Base-by-base conservation (phyloP, 805 yeast genomes). In the Ogataea nakhonphanomensis region DNA sequence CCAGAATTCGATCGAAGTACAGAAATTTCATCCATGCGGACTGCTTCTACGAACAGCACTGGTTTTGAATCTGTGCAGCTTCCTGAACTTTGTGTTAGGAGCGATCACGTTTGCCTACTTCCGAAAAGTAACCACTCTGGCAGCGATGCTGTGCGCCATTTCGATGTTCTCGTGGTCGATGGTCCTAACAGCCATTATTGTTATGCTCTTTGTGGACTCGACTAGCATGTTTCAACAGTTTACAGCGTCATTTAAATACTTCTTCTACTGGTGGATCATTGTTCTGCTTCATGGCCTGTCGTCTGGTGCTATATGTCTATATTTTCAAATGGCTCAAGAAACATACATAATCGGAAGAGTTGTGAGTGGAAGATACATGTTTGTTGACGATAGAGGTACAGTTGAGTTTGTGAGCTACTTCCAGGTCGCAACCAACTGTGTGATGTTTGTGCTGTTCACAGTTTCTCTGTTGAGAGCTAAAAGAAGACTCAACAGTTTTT, bases 201-300 rank as follows among this genome's bases (percentile, higher is more conserved):
- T 37, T 5, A 27, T 36, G 22, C 29, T 40, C 23, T 38, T 30
- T 24, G 33, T 44, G 21, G 48, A 44, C 27, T 28, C 42, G 15
- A 25, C 24, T 14, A 41, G 35, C 17, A 31, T 33, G 9, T 45
- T 47, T 13, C 51, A 47, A 22, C 48, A 47, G 34, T 30, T 33
- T 17, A 15, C 45, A 9, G 30, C 38, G n/a, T 41, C 48, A 7
- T 47, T 44, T 39, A 38, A 27, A 27, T 44, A 39, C 43, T 47
- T 47, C 12, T 31, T 47, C 35, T 23, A 43, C 21, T 44, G 51
- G 48, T 47, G 51, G 51, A 24, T 30, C n/a, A 32, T 42, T n/a
- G 38, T 36, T 10, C 21, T 29, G 9, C 22, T 35, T n/a, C 51
- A 47, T 30, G 39, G 41, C 32, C n/a, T 31, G 4, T 33, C 41